These are phyloP conservation scores for Coniosporium tulheliwenetii DNA, from an alignment of 2,329 filamentous ascomycete genomes.

Conservation along the genomic window DNA sequence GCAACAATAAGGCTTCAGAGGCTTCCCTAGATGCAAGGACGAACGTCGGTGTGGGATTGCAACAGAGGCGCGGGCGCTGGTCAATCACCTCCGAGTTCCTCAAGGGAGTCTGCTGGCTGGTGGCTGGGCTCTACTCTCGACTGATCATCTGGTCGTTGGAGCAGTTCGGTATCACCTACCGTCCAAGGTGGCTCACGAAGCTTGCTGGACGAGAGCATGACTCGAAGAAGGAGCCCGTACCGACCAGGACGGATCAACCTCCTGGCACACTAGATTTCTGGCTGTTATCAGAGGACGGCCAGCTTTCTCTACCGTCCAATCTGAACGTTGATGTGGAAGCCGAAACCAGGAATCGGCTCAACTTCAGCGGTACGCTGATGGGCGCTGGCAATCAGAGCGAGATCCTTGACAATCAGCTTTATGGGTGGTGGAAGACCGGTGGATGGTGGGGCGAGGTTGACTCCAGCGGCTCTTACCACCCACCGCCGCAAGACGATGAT, in stretches of 20 bases:
- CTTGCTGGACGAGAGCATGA: conserved; percentile 26
- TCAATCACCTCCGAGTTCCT: conserved; percentile 62
- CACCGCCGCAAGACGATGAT: conserved; percentile 44
- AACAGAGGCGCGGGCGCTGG: conserved; percentile 67
- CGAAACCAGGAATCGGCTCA: conserved; percentile 48
- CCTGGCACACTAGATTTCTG: conserved; percentile 33
- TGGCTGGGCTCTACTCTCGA: conserved; percentile 42
- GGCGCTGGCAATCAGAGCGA: conserved; percentile 23
- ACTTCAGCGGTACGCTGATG: conserved; percentile 22
- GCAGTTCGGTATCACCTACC: conserved; percentile 42
- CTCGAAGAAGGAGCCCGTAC: conserved; percentile 6
- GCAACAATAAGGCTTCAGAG: conserved; percentile 26
- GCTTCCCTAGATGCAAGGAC: conserved; percentile 11
- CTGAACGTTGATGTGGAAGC: conserved; percentile 65
- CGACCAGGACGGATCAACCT: conserved; percentile 7
- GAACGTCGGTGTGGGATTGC: conserved; percentile 58
- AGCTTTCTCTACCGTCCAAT: conserved; percentile 39
- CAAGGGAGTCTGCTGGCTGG: conserved; percentile 53
- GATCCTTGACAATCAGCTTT: conserved; percentile 57
- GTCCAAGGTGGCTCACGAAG: conserved; percentile 48
- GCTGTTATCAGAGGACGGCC: conserved; percentile 34
- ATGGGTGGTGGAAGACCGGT: conserved; percentile 69
- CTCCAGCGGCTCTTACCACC: conserved; percentile 61
- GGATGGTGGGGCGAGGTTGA: conserved; percentile 78
- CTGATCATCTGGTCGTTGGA: conserved; percentile 38